Evolutionary conservation across 2,329 filamentous ascomycete genomes (phyloP), one percentile per base, ranked within the genome.

Genomic region (Ilyonectria sp.): DNA sequence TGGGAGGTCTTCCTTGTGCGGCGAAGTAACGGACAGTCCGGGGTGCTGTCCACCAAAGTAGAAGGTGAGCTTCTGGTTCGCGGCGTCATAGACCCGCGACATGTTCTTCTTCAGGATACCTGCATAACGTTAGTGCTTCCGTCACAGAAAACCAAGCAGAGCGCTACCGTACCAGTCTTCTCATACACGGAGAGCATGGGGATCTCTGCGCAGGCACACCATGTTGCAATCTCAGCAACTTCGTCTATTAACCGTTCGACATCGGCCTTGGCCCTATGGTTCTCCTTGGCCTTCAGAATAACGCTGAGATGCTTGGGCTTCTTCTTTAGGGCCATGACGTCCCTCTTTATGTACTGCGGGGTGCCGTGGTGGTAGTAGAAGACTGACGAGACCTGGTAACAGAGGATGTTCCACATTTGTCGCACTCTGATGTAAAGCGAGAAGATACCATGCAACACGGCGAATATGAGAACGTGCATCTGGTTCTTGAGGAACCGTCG

Each of bases 321-420:
- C 74, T 92, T 90, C 65, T 86, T 87, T 64, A 99, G 82, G 10
- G 87, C 86, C 79, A 90, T 90, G 29, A 98, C 92, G 82, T 99
- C 96, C 76, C 92, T 91, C 76, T 92, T 91, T 74, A 99, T 97
- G 78, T 97, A 90, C 78, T 97, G 94, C 8, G 96, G 96, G 1
- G 95, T 97, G 59, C 94, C 93, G 81, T 99, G 96, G 83, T 99
- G 97, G 83, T 99, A 96, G 80, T 95, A 95, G 61, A 97, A 86
- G 68, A 98, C 88, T 10, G 94, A 93, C 60, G 94, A 89, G 70
- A 95, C 84, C 67, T 93, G 91, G 79, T 96, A 93, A 73, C 90
- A 86, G 56, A 97, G 87, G 9, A 92, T 89, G 79, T 95, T 92
- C 83, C 94, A 96, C 62, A 90, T 89, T 78, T 94, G 91, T 65